These are phyloP conservation scores for Thraustochytrium sp. DNA, from an alignment of 352 stramenopile species.

Conservation along the genomic window DNA sequence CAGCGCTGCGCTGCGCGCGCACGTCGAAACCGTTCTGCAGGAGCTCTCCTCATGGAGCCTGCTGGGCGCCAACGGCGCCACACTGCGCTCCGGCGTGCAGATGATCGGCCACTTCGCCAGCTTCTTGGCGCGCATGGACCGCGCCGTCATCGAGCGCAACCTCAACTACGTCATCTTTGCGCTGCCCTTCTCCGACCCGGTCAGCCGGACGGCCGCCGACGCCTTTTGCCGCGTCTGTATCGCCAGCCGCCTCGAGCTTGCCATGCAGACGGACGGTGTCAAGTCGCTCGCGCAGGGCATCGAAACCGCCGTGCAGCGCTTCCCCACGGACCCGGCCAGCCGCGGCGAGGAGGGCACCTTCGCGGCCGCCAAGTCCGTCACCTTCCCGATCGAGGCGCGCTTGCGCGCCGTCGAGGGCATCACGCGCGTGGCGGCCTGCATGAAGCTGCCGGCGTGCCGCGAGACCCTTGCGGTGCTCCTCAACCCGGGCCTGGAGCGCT, in stretches of 20 bases:
- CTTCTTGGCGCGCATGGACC: constrained; percentile 21
- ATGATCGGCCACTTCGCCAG: not conserved
- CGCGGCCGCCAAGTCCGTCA: not conserved
- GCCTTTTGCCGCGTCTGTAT: constrained; percentile 3
- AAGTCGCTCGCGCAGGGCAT: constrained; percentile 4
- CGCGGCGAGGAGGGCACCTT: not conserved
- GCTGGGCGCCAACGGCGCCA: constrained; percentile 4
- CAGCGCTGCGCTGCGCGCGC: not conserved
- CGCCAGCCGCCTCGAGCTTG: constrained; percentile 3
- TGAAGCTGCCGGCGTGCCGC: not conserved
- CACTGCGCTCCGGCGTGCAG: not conserved
- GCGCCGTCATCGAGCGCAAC: not conserved
- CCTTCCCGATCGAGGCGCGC: not conserved
- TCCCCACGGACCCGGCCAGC: not conserved
- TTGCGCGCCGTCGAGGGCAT: not conserved
- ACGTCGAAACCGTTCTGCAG: not conserved
- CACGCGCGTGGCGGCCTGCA: constrained; percentile 14
- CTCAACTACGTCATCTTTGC: constrained; percentile 2
- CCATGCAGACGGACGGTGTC: constrained; percentile 1
- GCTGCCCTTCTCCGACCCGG: not conserved
- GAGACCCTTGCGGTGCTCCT: constrained; percentile 12
- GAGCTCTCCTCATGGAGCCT: not conserved
- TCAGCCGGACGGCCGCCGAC: constrained; percentile 3
- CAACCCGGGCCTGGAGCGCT: not conserved
- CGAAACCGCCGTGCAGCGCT: not conserved